Evolutionary conservation across 2,329 filamentous ascomycete genomes (phyloP), one percentile per base, ranked within the genome.

Genomic region (Fusarium guadeloupense): DNA sequence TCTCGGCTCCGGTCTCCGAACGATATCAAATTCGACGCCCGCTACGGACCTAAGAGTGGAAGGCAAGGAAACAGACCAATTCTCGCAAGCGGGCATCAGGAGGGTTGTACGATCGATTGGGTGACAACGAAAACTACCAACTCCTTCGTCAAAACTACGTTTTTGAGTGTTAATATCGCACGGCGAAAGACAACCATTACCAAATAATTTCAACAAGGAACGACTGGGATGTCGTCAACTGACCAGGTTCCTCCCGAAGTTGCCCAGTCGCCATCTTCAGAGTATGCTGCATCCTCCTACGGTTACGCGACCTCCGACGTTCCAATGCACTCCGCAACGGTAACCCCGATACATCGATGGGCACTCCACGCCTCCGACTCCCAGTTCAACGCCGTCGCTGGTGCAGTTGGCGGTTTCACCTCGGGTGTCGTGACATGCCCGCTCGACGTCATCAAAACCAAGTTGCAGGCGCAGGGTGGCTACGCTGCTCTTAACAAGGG

Each of bases 401-500:
- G 95, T 51, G 94, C 93, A 42, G 83, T 92, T 54, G 94, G 93
- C 44, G 95, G 95, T 43, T 92, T 98, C 71, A 93, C 92, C 19
- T 97, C 93, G 8, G 95, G 95, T 44, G 86, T 99, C 51, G 91
- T 97, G 64, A 98, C 94, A 47, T 99, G 95, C 75, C 95, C 95
- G 35, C 88, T 99, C 68, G 95, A 99, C 81, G 95, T 99, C 61
- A 98, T 99, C 77, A 99, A 99, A 81, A 99, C 95, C 38, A 98
- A 97, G 77, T 79, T 99, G 58, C 95, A 99, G 76, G 94, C 93
- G 14, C 95, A 98, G 75, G 94, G 94, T 62, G 91, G 92, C 17
- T 96, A 96, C 76, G 67, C 76, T 66, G 83, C 78, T 65, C 76
- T 76, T 72, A 82, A 78, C 68, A 79, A 80, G 62, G 81, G 76